Evolutionary conservation across 1,284 basidiomycete species (phyloP).

Genomic region (Naganishia sp.): DNA sequence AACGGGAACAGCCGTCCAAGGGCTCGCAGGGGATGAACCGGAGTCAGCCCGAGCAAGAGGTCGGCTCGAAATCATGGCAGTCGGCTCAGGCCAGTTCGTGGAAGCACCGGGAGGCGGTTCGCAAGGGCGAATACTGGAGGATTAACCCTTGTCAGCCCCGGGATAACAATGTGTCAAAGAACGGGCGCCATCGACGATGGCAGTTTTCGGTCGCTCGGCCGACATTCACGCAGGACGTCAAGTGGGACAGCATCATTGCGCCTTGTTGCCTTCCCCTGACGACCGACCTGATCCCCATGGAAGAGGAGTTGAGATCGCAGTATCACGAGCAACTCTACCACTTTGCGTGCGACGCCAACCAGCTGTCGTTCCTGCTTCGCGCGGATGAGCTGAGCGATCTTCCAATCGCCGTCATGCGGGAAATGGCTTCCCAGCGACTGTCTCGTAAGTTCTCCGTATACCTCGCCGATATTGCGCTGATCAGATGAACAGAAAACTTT

Average conservation of each 20-base stretch:
- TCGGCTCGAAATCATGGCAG: slow-evolving; percentile 28
- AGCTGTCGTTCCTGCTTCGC: slow-evolving; percentile 65
- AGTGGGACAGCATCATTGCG: slow-evolving; percentile 84
- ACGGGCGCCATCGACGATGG: slow-evolving; percentile 75
- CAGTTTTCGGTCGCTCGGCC: slow-evolving; percentile 80
- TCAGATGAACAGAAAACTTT: slow-evolving; percentile 76
- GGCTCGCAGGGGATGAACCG: slow-evolving; percentile 13
- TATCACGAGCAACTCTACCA: slow-evolving; percentile 70
- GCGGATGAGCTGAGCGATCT: slow-evolving; percentile 50
- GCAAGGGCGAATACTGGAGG: slow-evolving; percentile 38
- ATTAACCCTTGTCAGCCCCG: slow-evolving; percentile 52
- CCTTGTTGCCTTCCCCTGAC: slow-evolving; percentile 88
- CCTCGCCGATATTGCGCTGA: slow-evolving; percentile 13
- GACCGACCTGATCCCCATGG: slow-evolving; percentile 81
- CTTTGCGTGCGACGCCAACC: slow-evolving; percentile 52
- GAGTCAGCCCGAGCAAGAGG: slow-evolving; percentile 16
- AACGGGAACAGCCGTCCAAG: neutral
- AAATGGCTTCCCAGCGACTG: slow-evolving; percentile 88
- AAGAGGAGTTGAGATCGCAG: slow-evolving; percentile 70
- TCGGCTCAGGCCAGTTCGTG: slow-evolving; percentile 33
- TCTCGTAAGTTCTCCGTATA: slow-evolving; percentile 41
- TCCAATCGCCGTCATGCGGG: slow-evolving; percentile 84
- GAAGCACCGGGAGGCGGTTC: slow-evolving; percentile 35
- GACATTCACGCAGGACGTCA: slow-evolving; percentile 80
- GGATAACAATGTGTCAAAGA: slow-evolving; percentile 31